These are phyloP conservation scores for Ophiosphaerella narmari DNA, from an alignment of 2,329 filamentous ascomycete species.

Conservation along the genomic window DNA sequence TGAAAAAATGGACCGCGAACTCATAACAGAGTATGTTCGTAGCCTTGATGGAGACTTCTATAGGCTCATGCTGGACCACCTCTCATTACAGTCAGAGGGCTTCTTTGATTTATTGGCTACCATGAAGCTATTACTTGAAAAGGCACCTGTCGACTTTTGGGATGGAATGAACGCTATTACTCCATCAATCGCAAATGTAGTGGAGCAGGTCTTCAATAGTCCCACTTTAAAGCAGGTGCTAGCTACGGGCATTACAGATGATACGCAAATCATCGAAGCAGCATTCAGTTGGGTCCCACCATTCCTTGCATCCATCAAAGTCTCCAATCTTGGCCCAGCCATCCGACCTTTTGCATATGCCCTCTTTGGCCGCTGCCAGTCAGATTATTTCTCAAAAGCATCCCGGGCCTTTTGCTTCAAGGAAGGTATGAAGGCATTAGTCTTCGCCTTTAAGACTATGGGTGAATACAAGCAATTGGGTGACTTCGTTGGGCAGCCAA, in stretches of 20 bases:
- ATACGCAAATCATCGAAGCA: conserved; percentile 62
- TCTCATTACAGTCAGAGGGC: conserved; percentile 58
- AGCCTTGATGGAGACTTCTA: conserved; percentile 75
- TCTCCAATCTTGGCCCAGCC: conserved; percentile 76
- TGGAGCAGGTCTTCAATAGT: conserved; percentile 82
- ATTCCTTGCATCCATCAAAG: conserved; percentile 77
- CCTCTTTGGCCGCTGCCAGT: conserved; percentile 69
- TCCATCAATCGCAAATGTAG: conserved; percentile 75
- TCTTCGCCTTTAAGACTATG: conserved; percentile 40
- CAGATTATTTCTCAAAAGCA: conserved; percentile 58
- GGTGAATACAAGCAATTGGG: conserved; percentile 14
- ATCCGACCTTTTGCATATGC: conserved; percentile 79
- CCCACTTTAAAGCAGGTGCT: conserved; percentile 68
- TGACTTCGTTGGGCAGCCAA: conserved; percentile 47
- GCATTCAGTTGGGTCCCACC: conserved; percentile 78
- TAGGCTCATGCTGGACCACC: conserved; percentile 65
- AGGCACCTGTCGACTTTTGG: conserved; percentile 83
- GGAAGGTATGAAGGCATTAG: conserved; percentile 56
- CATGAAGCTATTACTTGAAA: conserved; percentile 72
- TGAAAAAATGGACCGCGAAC: conserved; percentile 70
- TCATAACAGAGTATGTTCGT: conserved; percentile 78
- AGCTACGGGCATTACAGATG: conserved; percentile 52
- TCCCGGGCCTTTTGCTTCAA: conserved; percentile 66
- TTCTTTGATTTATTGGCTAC: conserved; percentile 72
- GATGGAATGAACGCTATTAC: conserved; percentile 82